Evolutionary conservation across 2,329 filamentous ascomycete species (phyloP).

Genomic region (Fusarium sp.): DNA sequence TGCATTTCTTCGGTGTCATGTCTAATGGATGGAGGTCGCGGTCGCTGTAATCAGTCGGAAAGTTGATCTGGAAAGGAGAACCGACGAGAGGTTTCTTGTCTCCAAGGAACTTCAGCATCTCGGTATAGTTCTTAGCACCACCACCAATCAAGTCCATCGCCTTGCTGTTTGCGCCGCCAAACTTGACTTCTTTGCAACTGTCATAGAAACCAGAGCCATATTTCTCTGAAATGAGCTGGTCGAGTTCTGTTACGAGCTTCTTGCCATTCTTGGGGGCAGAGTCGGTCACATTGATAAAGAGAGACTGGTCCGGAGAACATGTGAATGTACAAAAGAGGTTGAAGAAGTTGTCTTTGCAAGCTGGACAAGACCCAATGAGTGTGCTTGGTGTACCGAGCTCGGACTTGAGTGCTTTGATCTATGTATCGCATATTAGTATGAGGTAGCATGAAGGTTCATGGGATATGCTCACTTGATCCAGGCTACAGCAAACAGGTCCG

Average conservation of each 20-base stretch:
- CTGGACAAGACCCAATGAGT: constrained; percentile 92
- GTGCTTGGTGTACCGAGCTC: constrained; percentile 88
- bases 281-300: constrained; percentile 92
- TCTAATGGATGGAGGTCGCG: constrained; percentile 76
- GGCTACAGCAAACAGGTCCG: constrained; percentile 84
- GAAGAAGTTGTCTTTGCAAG: constrained; percentile 98
- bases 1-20: constrained; percentile 85
- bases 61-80: constrained; percentile 99
- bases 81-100: constrained; percentile 86
- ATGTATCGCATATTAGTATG: constrained; percentile 20
- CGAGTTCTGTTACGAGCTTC: constrained; percentile 83
- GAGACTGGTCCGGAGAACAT: constrained; percentile 94
- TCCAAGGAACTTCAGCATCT: constrained; percentile 90
- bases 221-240: constrained; percentile 85
- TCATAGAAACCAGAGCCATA: constrained; percentile 92
- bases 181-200: constrained; percentile 99
- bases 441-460: constrained; percentile 15
- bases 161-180: constrained; percentile 90
- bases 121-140: constrained; percentile 87
- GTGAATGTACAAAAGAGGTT: constrained; percentile 98
- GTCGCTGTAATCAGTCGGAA: constrained; percentile 71
- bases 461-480: constrained; percentile 71
- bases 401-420: constrained; percentile 82
- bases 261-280: constrained; percentile 70
- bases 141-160: constrained; percentile 97